phyloP scores from a whole-genome alignment of 768 basidiomycete species.

The Pleurotus platypus region DNA sequence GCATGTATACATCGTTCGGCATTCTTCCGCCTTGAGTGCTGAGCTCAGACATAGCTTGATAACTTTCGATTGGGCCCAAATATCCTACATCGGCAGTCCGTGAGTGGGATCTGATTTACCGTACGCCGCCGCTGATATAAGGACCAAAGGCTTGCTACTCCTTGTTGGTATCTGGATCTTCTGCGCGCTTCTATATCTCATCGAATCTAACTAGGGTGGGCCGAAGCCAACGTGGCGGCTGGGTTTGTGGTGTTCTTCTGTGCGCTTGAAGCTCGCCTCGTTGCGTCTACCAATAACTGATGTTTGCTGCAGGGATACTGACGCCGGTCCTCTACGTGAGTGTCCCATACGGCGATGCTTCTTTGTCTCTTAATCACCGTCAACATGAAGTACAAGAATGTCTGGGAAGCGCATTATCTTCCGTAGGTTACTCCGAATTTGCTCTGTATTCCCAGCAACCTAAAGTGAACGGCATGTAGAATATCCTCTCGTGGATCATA shows the following conservation, averaged over 20 bases:
- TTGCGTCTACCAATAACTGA: neutral
- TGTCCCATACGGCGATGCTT: neutral
- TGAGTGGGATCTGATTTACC: neutral
- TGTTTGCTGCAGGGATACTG: slow-evolving; percentile 39
- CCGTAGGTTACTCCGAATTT: slow-evolving; percentile 33
- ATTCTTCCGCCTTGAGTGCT: slow-evolving; percentile 10
- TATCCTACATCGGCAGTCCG: slow-evolving; percentile 68
- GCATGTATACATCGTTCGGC: neutral
- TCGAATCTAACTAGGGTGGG: slow-evolving; percentile 49
- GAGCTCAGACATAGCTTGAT: slow-evolving; percentile 63
- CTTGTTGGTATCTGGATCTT: slow-evolving; percentile 30
- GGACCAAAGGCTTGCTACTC: slow-evolving; percentile 48
- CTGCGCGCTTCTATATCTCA: neutral
- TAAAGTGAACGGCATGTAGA: slow-evolving; percentile 15
- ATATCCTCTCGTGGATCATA: slow-evolving; percentile 66
- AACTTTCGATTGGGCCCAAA: slow-evolving; percentile 79
- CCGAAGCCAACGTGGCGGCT: slow-evolving; percentile 62
- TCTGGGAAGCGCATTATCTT: slow-evolving; percentile 54
- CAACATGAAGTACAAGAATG: slow-evolving; percentile 51
- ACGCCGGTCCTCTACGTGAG: slow-evolving; percentile 56
- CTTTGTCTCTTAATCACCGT: neutral
- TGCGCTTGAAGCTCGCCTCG: slow-evolving; percentile 17
- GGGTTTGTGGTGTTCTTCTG: slow-evolving; percentile 73
- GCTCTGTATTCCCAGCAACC: neutral
- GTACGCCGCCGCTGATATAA: neutral